These are phyloP conservation scores for Coemansia umbellata DNA, from an alignment of 192 early-diverging fungal species.

Conservation along the genomic window DNA sequence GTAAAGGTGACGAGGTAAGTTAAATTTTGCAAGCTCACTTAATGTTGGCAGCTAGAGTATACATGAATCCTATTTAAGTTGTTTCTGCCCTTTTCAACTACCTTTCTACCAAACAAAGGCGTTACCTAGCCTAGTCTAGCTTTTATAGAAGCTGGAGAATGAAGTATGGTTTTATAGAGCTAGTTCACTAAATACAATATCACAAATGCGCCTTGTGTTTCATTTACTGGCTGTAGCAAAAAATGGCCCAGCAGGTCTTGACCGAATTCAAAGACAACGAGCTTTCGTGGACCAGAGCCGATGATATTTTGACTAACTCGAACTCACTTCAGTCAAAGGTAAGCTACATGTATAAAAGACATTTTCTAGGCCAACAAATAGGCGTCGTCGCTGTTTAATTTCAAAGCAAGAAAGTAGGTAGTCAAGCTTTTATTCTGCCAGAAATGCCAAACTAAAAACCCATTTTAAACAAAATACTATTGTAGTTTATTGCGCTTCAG, in stretches of 20 bases:
- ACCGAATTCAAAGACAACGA: slow-evolving; percentile 94
- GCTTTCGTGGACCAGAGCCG: slow-evolving; percentile 93
- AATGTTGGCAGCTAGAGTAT: too few relatives aligned
- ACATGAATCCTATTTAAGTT: neutral
- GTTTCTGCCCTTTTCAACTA: neutral
- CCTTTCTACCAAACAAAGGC: neutral
- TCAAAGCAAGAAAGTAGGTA: too few relatives aligned
- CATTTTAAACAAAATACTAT: too few relatives aligned
- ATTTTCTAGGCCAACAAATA: too few relatives aligned
- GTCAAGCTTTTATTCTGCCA: too few relatives aligned
- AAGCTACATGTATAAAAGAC: too few relatives aligned
- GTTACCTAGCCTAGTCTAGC: neutral
- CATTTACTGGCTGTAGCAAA: slow-evolving; percentile 61
- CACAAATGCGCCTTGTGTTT: too few relatives aligned
- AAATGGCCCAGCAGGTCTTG: slow-evolving; percentile 78
- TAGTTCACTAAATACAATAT: too few relatives aligned
- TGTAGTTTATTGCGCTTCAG: slow-evolving; percentile 87
- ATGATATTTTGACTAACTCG: slow-evolving; percentile 85
- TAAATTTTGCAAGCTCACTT: too few relatives aligned
- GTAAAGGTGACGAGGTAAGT: slow-evolving; percentile 73
- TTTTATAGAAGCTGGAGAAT: neutral
- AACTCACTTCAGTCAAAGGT: slow-evolving; percentile 82
- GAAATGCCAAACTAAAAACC: too few relatives aligned
- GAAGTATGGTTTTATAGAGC: too few relatives aligned
- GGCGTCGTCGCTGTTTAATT: too few relatives aligned